phyloP scores from a whole-genome alignment of 2,329 filamentous ascomycete species.

The Calonectria leucothoes region DNA sequence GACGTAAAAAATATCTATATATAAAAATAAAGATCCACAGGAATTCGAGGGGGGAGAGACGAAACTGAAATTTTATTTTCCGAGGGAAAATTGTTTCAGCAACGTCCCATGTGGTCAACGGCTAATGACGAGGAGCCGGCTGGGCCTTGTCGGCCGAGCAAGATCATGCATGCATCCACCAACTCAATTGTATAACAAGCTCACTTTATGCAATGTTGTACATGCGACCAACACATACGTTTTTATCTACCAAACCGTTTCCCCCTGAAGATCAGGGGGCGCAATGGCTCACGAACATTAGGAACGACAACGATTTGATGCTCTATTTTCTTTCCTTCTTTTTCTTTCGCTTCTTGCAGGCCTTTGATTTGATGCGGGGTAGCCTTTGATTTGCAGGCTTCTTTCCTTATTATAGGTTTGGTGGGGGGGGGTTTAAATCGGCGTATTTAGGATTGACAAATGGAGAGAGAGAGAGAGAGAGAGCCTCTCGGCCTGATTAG shows the following conservation, averaged over 20 bases:
- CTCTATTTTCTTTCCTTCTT: not conserved
- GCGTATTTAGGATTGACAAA: not conserved
- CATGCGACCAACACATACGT: slow-evolving; percentile 2
- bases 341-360: not conserved
- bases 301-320: not conserved
- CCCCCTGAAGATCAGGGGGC: not conserved
- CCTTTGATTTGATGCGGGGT: not conserved
- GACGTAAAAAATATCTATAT: not conserved
- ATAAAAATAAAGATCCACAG: not conserved
- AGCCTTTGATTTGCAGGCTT: not conserved
- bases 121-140: not conserved
- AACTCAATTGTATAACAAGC: slow-evolving; percentile 2
- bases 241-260: not conserved
- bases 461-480: not conserved
- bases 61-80: not conserved
- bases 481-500: not conserved
- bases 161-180: not conserved
- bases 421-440: not conserved
- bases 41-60: not conserved
- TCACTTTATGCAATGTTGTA: not conserved
- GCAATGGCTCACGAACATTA: not conserved
- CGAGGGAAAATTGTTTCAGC: not conserved
- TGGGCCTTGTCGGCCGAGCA: not conserved
- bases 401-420: not conserved
- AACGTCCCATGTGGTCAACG: not conserved